Percentiles rank a stretch among this genome's conserved stretches.
These are phyloP conservation scores for Tylopilus intermedius DNA, from an alignment of 768 basidiomycete species.

Conservation along the genomic window DNA sequence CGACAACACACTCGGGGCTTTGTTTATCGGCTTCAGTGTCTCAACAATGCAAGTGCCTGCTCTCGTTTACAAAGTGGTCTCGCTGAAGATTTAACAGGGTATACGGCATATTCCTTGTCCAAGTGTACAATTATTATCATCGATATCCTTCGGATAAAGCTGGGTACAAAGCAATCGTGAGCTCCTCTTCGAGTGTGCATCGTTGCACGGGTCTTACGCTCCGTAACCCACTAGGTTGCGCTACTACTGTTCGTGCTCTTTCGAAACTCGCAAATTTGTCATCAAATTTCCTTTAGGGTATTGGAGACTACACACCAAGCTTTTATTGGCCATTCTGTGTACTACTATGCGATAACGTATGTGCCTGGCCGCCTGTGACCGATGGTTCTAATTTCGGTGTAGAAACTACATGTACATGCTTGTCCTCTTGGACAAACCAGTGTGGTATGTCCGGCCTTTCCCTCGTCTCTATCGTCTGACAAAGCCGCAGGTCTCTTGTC, in stretches of 20 bases:
- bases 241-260: slow-evolving; percentile 28
- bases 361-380: slow-evolving; percentile 14
- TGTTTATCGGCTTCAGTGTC: slow-evolving; percentile 53
- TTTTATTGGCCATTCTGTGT: slow-evolving; percentile 48
- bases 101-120: slow-evolving; percentile 52
- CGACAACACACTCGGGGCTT: slow-evolving; percentile 54
- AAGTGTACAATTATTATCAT: slow-evolving; percentile 51
- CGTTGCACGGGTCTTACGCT: not conserved
- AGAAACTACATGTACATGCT: slow-evolving; percentile 40
- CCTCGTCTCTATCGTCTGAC: slow-evolving; percentile 7
- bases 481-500: slow-evolving; percentile 42
- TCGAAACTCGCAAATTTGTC: not conserved
- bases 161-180: slow-evolving; percentile 48
- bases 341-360: slow-evolving; percentile 52
- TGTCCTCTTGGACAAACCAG: slow-evolving; percentile 36
- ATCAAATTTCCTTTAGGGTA: slow-evolving; percentile 29
- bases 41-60: slow-evolving; percentile 33
- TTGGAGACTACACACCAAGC: slow-evolving; percentile 46
- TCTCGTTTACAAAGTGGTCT: not conserved
- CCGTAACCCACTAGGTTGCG: slow-evolving; percentile 24
- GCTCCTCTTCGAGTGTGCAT: slow-evolving; percentile 20
- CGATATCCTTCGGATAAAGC: slow-evolving; percentile 50
- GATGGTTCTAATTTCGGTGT: slow-evolving; percentile 2
- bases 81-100: slow-evolving; percentile 32
- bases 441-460: slow-evolving; percentile 36